phyloP scores from a whole-genome alignment of 2,329 filamentous ascomycete species.

The Podosphaera fusca region DNA sequence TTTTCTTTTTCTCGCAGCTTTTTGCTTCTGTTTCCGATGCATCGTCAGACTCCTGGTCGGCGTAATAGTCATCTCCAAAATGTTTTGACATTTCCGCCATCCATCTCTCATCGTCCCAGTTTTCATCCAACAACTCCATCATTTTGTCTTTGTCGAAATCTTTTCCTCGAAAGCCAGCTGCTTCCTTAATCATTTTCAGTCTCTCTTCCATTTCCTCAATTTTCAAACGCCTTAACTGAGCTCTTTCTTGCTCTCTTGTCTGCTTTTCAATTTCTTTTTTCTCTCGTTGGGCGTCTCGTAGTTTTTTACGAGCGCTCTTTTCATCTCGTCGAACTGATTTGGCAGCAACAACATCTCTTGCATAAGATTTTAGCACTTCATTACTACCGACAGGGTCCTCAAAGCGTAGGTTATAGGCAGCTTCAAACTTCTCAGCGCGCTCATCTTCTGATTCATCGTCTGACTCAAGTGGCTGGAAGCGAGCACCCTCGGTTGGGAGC shows the following conservation, averaged over 20 bases:
- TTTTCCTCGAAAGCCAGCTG: slow-evolving; percentile 54
- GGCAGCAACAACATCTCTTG: slow-evolving; percentile 60
- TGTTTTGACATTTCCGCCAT: slow-evolving; percentile 70
- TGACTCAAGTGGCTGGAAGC: slow-evolving; percentile 69
- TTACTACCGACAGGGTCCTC: slow-evolving; percentile 79
- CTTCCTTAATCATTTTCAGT: slow-evolving; percentile 68
- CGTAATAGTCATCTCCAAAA: slow-evolving; percentile 85
- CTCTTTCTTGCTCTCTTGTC: slow-evolving; percentile 56
- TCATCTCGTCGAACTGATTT: slow-evolving; percentile 76
- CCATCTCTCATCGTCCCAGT: slow-evolving; percentile 78
- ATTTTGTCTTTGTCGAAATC: slow-evolving; percentile 54
- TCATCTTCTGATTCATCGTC: slow-evolving; percentile 55
- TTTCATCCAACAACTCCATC: slow-evolving; percentile 62
- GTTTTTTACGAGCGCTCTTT: slow-evolving; percentile 49
- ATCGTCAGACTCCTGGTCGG: slow-evolving; percentile 39
- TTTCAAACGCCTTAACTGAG: slow-evolving; percentile 65
- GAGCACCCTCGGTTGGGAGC: slow-evolving; percentile 43
- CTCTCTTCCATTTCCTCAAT: slow-evolving; percentile 78
- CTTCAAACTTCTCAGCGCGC: slow-evolving; percentile 67
- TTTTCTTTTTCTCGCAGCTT: slow-evolving; percentile 29
- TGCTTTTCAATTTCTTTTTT: slow-evolving; percentile 58
- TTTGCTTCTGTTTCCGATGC: slow-evolving; percentile 23
- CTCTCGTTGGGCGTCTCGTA: slow-evolving; percentile 54
- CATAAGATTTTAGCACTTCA: slow-evolving; percentile 68
- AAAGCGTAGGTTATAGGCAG: slow-evolving; percentile 88